Conservation (phyloP, 805 yeast species). For the Candida endomychidarum region DNA sequence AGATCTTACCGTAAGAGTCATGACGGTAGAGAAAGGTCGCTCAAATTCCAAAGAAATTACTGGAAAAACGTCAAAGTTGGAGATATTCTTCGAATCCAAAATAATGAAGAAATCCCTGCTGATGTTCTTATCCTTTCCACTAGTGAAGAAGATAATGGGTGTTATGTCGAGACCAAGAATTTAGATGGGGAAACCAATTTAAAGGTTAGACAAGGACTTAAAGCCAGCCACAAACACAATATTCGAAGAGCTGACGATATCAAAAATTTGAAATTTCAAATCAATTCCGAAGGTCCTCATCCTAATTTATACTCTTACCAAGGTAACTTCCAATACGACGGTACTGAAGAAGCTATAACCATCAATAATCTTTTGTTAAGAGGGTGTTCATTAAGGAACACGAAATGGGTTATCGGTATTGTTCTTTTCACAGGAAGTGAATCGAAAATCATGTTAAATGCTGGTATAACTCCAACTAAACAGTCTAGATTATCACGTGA, state of each 20-base stretch:
- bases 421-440: slow-evolving; percentile 78
- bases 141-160: slow-evolving; percentile 67
- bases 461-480: slow-evolving; percentile 79
- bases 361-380: slow-evolving; percentile 69
- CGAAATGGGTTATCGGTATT: slow-evolving; percentile 79
- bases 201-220: slow-evolving; percentile 73
- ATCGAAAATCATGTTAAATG: slow-evolving; percentile 77
- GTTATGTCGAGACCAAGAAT: slow-evolving; percentile 55
- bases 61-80: slow-evolving; percentile 82
- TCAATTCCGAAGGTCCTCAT: slow-evolving; percentile 86
- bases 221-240: slow-evolving; percentile 54
- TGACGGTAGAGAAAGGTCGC: slow-evolving; percentile 16
- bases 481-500: slow-evolving; percentile 72
- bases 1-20: slow-evolving; percentile 6
- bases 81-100: slow-evolving; percentile 63
- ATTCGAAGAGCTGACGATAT: slow-evolving; percentile 38
- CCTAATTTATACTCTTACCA: slow-evolving; percentile 74
- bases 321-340: slow-evolving; percentile 52
- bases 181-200: slow-evolving; percentile 57
- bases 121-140: slow-evolving; percentile 68
- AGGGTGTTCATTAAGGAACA: slow-evolving; percentile 77
- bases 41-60: slow-evolving; percentile 32
- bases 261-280: slow-evolving; percentile 51
- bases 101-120: slow-evolving; percentile 77
- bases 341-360: slow-evolving; percentile 44